These are phyloP conservation scores for Strobilomyces confusus DNA, from an alignment of 768 basidiomycete genomes.

Conservation along the genomic window DNA sequence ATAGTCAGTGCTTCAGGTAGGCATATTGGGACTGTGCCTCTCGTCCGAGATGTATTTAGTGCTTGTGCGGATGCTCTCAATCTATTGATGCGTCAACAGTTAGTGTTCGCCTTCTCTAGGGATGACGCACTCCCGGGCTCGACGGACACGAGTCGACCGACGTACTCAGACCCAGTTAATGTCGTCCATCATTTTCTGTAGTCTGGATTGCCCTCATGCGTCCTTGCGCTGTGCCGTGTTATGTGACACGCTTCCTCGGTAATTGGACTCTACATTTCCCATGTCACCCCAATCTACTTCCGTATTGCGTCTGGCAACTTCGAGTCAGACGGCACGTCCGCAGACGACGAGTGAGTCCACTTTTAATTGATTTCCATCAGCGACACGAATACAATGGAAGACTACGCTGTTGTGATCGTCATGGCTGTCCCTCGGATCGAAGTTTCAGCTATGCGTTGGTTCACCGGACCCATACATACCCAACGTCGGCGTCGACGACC, in stretches of 20 bases:
- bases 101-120: conserved; percentile 40
- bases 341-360: conserved; percentile 33
- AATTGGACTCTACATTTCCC: conserved; percentile 36
- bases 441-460: conserved; percentile 35
- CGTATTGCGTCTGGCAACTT: conserved; percentile 34
- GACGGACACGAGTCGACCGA: conserved; percentile 33
- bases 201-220: conserved; percentile 33
- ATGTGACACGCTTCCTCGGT: conserved; percentile 13
- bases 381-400: conserved; percentile 1
- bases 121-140: conserved; percentile 39
- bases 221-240: neutral
- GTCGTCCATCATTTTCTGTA: conserved; percentile 35
- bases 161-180: conserved; percentile 35
- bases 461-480: conserved; percentile 31
- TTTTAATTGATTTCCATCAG: neutral
- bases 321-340: conserved; percentile 18
- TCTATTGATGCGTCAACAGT: conserved; percentile 45
- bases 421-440: conserved; percentile 34
- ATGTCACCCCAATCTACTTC: conserved; percentile 35
- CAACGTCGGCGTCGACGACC: conserved; percentile 21
- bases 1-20: conserved; percentile 42
- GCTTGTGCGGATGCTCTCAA: conserved; percentile 43
- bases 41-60: conserved; percentile 22
- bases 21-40: neutral
- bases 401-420: conserved; percentile 29